Evolutionary conservation across 2,329 filamentous ascomycete species (phyloP), one percentile per base, ranked within the genome.

Genomic region (Phialophora expanda): DNA sequence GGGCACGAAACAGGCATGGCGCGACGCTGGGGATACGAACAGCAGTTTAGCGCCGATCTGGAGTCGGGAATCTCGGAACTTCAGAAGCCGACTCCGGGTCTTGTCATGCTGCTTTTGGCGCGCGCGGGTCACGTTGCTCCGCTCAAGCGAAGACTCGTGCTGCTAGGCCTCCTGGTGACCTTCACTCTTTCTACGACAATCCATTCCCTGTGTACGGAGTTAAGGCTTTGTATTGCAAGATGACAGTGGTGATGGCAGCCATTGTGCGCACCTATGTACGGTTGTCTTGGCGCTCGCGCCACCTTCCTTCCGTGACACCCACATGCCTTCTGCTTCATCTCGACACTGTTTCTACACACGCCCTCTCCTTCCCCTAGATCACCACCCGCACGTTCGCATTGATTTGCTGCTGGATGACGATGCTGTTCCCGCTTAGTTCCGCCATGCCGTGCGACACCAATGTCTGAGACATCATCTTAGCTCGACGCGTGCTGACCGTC

Each of bases 391-490:
- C 9, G 48, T 53, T 53, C 22, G 48, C 48, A 28, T 53, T 53
- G 48, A 53, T 22, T 53, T 53, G 22, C 48, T 53, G 48, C 20
- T 26, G 20, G 26, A 53, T 6, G 2, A 53, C 20, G 22, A 28
- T 53, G 22, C 22, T 53, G 48, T 53, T 53, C 12, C 48, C 48
- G 6, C 48, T 53, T 17, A 53, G 8, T 8, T 53, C 48, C 14
- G 48, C 48, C 48, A 53, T 24, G 26, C 54, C 54, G 54, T 56
- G 54, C 17, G 54, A 56, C 22, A 56, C 54, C 54, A 56, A 56
- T 28, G 54, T 34, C 54, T 56, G 54, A 4, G 54, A 56, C 54
- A 56, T 56, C 34, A 41, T 41, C 54, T 41, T 34, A 14, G 54
- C 54, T 22, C 54, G 54, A 56, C 54, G 54, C 30, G 54, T 56